These are phyloP conservation scores for Stagonosporopsis cucurbitacearum DNA, from an alignment of 2,329 filamentous ascomycete genomes.

Conservation along the genomic window DNA sequence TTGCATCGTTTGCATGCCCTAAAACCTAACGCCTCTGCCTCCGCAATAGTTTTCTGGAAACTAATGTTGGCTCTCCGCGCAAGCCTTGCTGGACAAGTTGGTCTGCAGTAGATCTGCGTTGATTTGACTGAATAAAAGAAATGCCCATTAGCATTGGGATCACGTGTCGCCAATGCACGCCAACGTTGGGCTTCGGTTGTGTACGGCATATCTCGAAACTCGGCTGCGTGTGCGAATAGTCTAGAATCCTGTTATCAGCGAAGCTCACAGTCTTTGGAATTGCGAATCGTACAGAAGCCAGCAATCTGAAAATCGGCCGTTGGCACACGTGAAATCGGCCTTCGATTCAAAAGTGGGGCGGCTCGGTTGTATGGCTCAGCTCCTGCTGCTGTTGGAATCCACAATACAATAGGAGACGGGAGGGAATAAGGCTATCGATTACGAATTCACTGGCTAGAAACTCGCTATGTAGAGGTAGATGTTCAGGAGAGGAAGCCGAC, in stretches of 20 bases:
- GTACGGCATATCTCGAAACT: slow-evolving; percentile 37
- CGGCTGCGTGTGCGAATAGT: background rate
- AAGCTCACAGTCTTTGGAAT: background rate
- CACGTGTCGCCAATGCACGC: slow-evolving; percentile 54
- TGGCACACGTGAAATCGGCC: background rate
- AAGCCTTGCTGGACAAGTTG: slow-evolving; percentile 66
- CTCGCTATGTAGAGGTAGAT: background rate
- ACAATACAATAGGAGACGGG: background rate
- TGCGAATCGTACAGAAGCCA: background rate
- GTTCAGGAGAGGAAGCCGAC: slow-evolving; percentile 6
- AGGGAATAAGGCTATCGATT: background rate
- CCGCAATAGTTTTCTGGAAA: slow-evolving; percentile 58
- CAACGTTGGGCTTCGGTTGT: slow-evolving; percentile 43
- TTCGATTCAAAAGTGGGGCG: slow-evolving; percentile 4
- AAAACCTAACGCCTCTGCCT: slow-evolving; percentile 60
- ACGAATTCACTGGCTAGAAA: background rate
- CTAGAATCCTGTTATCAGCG: background rate
- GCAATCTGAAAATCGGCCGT: background rate
- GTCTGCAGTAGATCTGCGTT: slow-evolving; percentile 66
- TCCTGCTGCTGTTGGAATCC: background rate
- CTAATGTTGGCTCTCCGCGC: slow-evolving; percentile 62
- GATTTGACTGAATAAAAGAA: slow-evolving; percentile 66
- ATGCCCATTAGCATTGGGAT: slow-evolving; percentile 50
- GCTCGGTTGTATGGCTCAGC: background rate
- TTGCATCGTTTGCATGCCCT: slow-evolving; percentile 66